These are phyloP conservation scores for Pholiota molesta DNA, from an alignment of 768 basidiomycete genomes.

Conservation along the genomic window DNA sequence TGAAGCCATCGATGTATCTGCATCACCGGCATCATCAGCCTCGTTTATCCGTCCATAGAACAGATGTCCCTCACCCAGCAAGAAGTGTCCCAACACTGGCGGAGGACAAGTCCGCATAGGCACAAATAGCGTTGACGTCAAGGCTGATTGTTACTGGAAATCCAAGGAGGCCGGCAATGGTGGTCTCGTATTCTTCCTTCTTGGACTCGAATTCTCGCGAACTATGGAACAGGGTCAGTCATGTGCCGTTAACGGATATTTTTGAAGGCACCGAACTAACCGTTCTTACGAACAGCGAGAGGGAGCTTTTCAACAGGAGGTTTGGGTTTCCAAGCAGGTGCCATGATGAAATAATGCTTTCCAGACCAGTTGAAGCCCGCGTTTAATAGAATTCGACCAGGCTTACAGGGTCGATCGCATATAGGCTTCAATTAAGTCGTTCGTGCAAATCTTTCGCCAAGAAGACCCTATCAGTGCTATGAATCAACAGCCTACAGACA, in stretches of 20 bases:
- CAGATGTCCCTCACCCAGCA: neutral
- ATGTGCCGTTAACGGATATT: neutral
- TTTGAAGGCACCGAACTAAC: conserved; percentile 22
- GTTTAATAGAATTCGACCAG: neutral
- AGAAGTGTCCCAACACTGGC: conserved; percentile 26
- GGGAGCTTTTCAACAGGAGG: conserved; percentile 38
- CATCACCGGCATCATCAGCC: neutral
- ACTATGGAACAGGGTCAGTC: conserved; percentile 24
- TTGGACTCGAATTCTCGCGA: conserved; percentile 40
- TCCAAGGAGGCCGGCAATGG: conserved; percentile 32
- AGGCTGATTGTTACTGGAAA: conserved; percentile 34
- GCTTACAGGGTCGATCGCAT: neutral
- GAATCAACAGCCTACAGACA: neutral
- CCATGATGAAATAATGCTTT: conserved; percentile 9
- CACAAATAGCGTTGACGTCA: conserved; percentile 37
- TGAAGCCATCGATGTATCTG: conserved; percentile 42
- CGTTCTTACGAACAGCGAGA: conserved; percentile 38
- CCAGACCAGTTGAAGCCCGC: no score
- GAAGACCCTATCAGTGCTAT: neutral
- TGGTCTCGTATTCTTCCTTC: conserved; percentile 34
- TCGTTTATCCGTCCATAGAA: neutral
- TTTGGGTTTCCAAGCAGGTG: conserved; percentile 31
- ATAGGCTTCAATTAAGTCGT: neutral
- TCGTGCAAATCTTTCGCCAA: neutral
- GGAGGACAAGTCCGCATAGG: conserved; percentile 30